Conservation (phyloP, 371 early-diverging fungal genomes). For the Dinochytrium kinnereticum region DNA sequence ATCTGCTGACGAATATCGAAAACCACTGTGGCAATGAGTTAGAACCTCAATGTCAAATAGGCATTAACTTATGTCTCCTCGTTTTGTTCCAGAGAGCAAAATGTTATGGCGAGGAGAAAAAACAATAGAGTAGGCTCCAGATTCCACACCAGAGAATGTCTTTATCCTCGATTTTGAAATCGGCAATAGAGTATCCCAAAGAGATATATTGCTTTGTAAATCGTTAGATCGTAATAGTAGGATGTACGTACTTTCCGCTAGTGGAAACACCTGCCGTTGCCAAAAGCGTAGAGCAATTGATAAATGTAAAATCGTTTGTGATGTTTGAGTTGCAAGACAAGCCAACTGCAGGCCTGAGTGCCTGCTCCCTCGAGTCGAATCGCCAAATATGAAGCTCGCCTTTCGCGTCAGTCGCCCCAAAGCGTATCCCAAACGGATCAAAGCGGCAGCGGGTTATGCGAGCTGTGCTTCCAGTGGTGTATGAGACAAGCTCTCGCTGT, state of each 20-base stretch:
- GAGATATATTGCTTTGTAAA: slow-evolving; percentile 60
- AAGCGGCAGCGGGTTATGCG: slow-evolving; percentile 50
- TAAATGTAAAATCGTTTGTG: slow-evolving; percentile 74
- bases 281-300: slow-evolving; percentile 71
- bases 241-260: slow-evolving; percentile 63
- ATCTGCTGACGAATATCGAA: slow-evolving; percentile 76
- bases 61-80: slow-evolving; percentile 76
- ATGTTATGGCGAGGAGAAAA: slow-evolving; percentile 67
- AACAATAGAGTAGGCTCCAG: slow-evolving; percentile 70
- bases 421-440: slow-evolving; percentile 77
- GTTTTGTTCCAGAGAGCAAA: slow-evolving; percentile 74
- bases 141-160: slow-evolving; percentile 50
- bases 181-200: slow-evolving; percentile 82
- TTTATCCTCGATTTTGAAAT: slow-evolving; percentile 63
- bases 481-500: slow-evolving; percentile 47
- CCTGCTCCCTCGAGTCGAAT: slow-evolving; percentile 71
- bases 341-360: slow-evolving; percentile 62
- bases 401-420: slow-evolving; percentile 73
- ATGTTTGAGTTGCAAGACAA: slow-evolving; percentile 67
- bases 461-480: slow-evolving; percentile 38
- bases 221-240: slow-evolving; percentile 11
- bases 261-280: slow-evolving; percentile 78
- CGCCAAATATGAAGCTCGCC: slow-evolving; percentile 75
- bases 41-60: neutral
- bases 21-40: slow-evolving; percentile 54